These are phyloP conservation scores for Ceratocystiopsis brevicomis DNA, from an alignment of 2,329 filamentous ascomycete species.

Conservation along the genomic window DNA sequence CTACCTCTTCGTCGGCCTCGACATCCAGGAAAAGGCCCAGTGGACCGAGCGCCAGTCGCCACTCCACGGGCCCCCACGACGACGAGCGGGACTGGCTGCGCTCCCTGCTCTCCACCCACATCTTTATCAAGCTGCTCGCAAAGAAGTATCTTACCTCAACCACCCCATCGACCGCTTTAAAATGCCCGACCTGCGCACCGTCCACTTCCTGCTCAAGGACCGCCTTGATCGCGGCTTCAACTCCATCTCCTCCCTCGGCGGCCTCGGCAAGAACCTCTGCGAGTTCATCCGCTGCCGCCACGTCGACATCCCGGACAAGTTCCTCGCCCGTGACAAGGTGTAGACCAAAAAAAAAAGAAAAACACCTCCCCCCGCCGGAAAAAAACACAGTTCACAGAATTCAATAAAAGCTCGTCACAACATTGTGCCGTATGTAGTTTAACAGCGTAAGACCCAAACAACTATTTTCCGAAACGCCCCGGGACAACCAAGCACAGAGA, in stretches of 20 bases:
- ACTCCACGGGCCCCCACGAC: slow-evolving; percentile 13
- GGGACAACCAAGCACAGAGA: too few relatives aligned
- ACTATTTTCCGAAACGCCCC: too few relatives aligned
- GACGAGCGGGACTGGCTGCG: slow-evolving; percentile 28
- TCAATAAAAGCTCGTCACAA: not conserved
- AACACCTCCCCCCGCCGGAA: too few relatives aligned
- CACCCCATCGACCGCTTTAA: slow-evolving; percentile 26
- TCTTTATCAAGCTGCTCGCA: slow-evolving; percentile 19
- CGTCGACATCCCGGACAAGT: slow-evolving; percentile 24
- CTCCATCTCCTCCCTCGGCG: slow-evolving; percentile 5
- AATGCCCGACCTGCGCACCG: slow-evolving; percentile 20
- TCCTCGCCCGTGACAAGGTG: slow-evolving; percentile 16
- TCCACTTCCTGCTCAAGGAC: slow-evolving; percentile 10
- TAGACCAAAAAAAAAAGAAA: too few relatives aligned
- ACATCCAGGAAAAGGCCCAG: slow-evolving; percentile 8
- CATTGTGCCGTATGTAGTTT: too few relatives aligned
- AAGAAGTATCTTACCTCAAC: slow-evolving; percentile 19
- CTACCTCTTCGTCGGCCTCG: slow-evolving; percentile 10
- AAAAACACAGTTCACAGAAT: too few relatives aligned
- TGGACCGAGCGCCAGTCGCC: slow-evolving; percentile 14
- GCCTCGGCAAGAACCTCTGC: slow-evolving; percentile 6
- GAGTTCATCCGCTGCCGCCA: slow-evolving; percentile 18
- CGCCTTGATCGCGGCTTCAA: slow-evolving; percentile 16
- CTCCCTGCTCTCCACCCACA: slow-evolving; percentile 20
- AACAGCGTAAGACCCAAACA: too few relatives aligned